Percentiles rank a stretch among this genome's conserved stretches.
phyloP scores from a whole-genome alignment of 108 stramenopile species.

The Skeletonema potamos region DNA sequence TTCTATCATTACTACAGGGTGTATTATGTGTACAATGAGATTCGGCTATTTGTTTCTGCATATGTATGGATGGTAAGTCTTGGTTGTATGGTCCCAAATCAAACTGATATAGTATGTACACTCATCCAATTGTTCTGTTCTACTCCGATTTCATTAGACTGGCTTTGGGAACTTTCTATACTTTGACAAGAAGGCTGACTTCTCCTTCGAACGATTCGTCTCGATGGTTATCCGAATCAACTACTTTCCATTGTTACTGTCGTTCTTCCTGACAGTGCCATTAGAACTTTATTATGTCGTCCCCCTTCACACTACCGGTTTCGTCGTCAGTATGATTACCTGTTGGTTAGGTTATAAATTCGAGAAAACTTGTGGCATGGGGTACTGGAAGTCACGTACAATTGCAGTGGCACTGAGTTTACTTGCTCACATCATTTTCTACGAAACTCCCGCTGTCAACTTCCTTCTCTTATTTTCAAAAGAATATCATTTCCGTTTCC shows the following conservation, averaged over 20 bases:
- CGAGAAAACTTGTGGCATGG: slow-evolving; percentile 31
- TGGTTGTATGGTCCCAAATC: slow-evolving; percentile 1
- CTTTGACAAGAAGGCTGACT: slow-evolving; percentile 90
- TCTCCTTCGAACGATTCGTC: slow-evolving; percentile 77
- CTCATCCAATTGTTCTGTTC: not conserved
- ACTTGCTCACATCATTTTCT: slow-evolving; percentile 60
- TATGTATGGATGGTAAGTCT: slow-evolving; percentile 85
- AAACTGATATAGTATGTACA: not conserved
- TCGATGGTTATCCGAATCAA: slow-evolving; percentile 93
- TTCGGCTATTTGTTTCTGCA: slow-evolving; percentile 90
- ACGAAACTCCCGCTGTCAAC: slow-evolving; percentile 60
- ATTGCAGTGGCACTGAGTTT: slow-evolving; percentile 47
- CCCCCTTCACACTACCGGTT: slow-evolving; percentile 87
- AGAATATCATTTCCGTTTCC: slow-evolving; percentile 71
- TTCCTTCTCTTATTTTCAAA: slow-evolving; percentile 58
- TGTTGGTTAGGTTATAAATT: slow-evolving; percentile 47
- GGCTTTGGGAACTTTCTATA: slow-evolving; percentile 94
- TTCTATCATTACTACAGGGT: slow-evolving; percentile 93
- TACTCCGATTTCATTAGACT: slow-evolving; percentile 49
- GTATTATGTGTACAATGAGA: slow-evolving; percentile 89
- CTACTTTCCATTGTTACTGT: slow-evolving; percentile 87
- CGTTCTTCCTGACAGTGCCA: slow-evolving; percentile 70
- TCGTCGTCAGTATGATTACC: slow-evolving; percentile 70
- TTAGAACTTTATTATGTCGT: slow-evolving; percentile 94
- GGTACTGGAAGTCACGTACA: slow-evolving; percentile 50